These are phyloP conservation scores for Syzygium malaccense DNA, from an alignment of 441 rosid genomes.

Conservation along the genomic window DNA sequence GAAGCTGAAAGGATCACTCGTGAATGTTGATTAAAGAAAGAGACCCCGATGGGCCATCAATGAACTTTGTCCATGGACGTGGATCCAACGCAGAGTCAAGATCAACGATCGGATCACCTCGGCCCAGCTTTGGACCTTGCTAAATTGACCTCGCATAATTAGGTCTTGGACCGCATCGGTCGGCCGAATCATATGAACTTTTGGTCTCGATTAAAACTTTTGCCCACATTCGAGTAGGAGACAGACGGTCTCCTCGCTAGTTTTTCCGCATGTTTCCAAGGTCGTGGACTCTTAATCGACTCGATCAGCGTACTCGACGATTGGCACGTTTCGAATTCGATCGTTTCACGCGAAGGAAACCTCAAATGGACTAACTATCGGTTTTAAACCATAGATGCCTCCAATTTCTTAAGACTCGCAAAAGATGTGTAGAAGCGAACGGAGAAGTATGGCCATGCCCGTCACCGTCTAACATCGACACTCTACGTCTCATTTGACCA, in stretches of 20 bases:
- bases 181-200: rapidly evolving
- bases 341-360: not conserved
- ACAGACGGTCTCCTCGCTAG: not conserved
- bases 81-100: not conserved
- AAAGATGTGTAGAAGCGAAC: not conserved
- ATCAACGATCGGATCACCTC: not conserved
- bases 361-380: not conserved
- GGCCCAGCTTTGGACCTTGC: not conserved
- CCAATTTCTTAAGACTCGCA: not conserved
- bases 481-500: not conserved
- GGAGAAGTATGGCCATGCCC: not conserved
- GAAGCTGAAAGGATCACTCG: not conserved
- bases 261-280: not conserved
- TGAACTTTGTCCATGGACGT: not conserved
- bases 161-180: not conserved
- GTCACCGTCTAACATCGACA: not conserved
- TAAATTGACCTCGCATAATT: not conserved
- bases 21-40: not conserved
- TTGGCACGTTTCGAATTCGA: not conserved
- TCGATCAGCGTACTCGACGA: rapidly evolving
- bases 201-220: no score
- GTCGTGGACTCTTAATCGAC: not conserved
- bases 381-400: not conserved
- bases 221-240: not conserved
- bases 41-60: not conserved